Percentiles rank a stretch among this genome's conserved stretches.
Conservation (phyloP, 2,329 filamentous ascomycete genomes). For the Saccharata proteae region DNA sequence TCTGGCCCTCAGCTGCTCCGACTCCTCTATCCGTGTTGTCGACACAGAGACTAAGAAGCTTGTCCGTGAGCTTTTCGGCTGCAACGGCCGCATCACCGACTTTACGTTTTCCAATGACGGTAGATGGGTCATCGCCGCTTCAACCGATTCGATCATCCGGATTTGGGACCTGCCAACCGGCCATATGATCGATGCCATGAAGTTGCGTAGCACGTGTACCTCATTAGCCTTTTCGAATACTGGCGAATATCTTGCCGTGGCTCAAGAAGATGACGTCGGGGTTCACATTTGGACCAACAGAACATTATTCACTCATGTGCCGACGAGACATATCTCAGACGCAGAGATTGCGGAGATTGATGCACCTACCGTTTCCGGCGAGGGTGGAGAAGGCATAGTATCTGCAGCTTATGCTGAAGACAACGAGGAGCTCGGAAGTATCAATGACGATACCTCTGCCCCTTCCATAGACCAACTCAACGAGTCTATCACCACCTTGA, state of each 20-base stretch:
- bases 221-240: slow-evolving; percentile 79
- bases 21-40: slow-evolving; percentile 75
- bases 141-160: slow-evolving; percentile 65
- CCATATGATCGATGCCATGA: slow-evolving; percentile 87
- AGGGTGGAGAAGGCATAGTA: slow-evolving; percentile 63
- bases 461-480: slow-evolving; percentile 64
- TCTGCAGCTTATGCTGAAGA: slow-evolving; percentile 61
- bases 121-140: slow-evolving; percentile 83
- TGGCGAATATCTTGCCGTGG: slow-evolving; percentile 88
- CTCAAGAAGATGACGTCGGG: slow-evolving; percentile 68
- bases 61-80: slow-evolving; percentile 87
- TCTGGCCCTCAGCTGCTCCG: slow-evolving; percentile 78
- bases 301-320: slow-evolving; percentile 76
- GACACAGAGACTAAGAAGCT: slow-evolving; percentile 84
- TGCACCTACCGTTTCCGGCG: slow-evolving; percentile 67
- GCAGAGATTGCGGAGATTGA: slow-evolving; percentile 54
- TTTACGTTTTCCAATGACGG: slow-evolving; percentile 75
- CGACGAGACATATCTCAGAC: slow-evolving; percentile 74
- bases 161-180: slow-evolving; percentile 95
- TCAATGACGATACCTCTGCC: slow-evolving; percentile 31
- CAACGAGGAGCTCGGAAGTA: slow-evolving; percentile 33
- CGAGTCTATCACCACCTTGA: slow-evolving; percentile 73
- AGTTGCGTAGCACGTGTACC: slow-evolving; percentile 64
- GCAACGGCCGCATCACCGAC: slow-evolving; percentile 23
- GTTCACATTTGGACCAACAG: slow-evolving; percentile 97